Evolutionary conservation across 1,139 yeast species (phyloP), one percentile per base, ranked within the genome.

Genomic region (Candida sanyaensis): DNA sequence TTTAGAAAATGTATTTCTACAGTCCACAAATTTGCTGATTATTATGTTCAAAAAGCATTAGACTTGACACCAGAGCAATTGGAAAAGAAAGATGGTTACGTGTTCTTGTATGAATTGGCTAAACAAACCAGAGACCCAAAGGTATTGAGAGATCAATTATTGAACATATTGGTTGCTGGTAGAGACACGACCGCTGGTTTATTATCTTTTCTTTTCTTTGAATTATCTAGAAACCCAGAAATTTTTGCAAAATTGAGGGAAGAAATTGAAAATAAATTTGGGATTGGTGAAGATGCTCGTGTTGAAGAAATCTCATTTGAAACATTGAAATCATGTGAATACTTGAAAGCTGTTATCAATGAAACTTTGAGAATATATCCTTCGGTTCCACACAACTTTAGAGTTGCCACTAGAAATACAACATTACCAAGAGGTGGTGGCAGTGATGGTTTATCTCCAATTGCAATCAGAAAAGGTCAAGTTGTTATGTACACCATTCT

Each of bases 151-250:
- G 81, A 78, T 55, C 83, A 80, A 59, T 67, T 77, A 37, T 63
- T 80, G 54, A 78, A 78, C 55, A 75, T 80, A 52, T 63, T 80
- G 50, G 63, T 79, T 27, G 84, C 84, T 24, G 84, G 83, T 21
- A 68, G 84, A 58, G 84, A 80, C 58, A 80, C 85, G 41, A 80
- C 85, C 13, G 84, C 85, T 1, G 77, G 80, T 4, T 64, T 79
- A 39, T 69, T 80, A 47, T 73, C 81, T 3, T 80, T 76, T 60
- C 54, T 68, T 10, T 64, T 79, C 43, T 76, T 65, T 53, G 77
- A 77, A 54, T 66, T 79, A 45, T 72, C 79, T 2, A 63, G 76
- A 47, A 67, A 76, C 53, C 78, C 77, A 8, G 59, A 62, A 3
- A 63, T 76, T 7, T 77, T 66, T 61, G 50, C 54, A 5, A 69